Evolutionary conservation across 345 rosid genomes (phyloP).

Genomic region (Syzygium aromaticum): DNA sequence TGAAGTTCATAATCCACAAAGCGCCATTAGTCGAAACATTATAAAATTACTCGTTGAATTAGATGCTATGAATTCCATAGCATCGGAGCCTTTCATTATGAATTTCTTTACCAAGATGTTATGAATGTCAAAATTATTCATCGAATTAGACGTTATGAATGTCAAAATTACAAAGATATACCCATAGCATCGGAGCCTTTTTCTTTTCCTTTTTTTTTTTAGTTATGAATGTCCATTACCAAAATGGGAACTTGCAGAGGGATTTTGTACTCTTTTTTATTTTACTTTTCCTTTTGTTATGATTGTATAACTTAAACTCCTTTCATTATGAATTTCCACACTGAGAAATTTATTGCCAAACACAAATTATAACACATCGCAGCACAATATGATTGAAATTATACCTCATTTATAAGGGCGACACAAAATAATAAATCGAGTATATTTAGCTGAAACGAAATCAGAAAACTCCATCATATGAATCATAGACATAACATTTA

Average conservation of each 20-base stretch:
- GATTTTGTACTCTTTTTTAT: background rate
- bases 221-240: no score
- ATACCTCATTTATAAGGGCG: background rate
- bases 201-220: no score
- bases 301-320: background rate
- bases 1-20: background rate
- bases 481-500: background rate
- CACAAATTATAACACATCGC: background rate
- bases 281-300: background rate
- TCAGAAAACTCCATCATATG: background rate
- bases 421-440: background rate
- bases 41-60: background rate
- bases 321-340: background rate
- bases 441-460: background rate
- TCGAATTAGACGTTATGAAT: no score
- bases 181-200: no score
- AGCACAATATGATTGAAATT: rapidly evolving
- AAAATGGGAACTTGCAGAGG: background rate
- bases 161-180: no score
- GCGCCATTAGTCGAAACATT: background rate
- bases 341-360: background rate
- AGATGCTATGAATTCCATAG: background rate
- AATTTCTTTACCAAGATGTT: background rate
- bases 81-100: background rate
- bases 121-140: no score